Percentiles rank a stretch among this genome's conserved stretches.
These are phyloP conservation scores for Aspergillus sp. DNA, from an alignment of 2,329 filamentous ascomycete genomes.

Conservation along the genomic window DNA sequence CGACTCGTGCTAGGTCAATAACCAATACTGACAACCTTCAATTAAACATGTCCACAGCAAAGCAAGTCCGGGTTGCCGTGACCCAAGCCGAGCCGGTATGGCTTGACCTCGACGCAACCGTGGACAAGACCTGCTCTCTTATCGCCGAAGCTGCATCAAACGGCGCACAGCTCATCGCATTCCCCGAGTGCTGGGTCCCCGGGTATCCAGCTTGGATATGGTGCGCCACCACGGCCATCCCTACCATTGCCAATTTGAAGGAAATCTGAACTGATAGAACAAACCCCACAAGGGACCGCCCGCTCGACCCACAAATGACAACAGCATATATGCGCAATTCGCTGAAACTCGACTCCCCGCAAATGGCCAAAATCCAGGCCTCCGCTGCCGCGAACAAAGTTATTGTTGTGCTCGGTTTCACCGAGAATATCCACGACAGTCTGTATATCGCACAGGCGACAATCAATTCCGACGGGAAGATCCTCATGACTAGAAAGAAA, in stretches of 20 bases:
- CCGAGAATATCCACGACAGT: constrained; percentile 38
- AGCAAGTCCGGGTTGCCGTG: constrained; percentile 12
- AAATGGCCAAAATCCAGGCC: constrained; percentile 39
- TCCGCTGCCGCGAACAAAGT: constrained; percentile 39
- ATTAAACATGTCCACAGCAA: background rate
- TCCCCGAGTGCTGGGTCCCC: constrained; percentile 57
- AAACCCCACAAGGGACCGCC: constrained; percentile 27
- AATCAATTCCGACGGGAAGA: constrained; percentile 43
- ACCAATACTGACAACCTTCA: too few species aligned
- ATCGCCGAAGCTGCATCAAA: constrained; percentile 57
- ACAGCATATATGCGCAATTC: constrained; percentile 36
- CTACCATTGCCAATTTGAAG: too few species aligned
- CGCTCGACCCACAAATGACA: constrained; percentile 31
- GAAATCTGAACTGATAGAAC: too few species aligned
- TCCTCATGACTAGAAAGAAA: constrained; percentile 47
- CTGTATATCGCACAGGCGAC: constrained; percentile 51
- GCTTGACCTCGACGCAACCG: constrained; percentile 57
- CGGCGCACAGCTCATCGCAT: constrained; percentile 56
- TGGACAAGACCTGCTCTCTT: constrained; percentile 58
- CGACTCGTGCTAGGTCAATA: too few species aligned
- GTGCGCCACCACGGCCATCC: constrained; percentile 17
- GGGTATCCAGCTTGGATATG: constrained; percentile 56
- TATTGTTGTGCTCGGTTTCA: constrained; percentile 48
- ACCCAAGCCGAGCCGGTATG: constrained; percentile 59
- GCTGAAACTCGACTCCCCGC: constrained; percentile 27